Conservation (phyloP, 306 rosid species). For the Rosa rugosa region DNA sequence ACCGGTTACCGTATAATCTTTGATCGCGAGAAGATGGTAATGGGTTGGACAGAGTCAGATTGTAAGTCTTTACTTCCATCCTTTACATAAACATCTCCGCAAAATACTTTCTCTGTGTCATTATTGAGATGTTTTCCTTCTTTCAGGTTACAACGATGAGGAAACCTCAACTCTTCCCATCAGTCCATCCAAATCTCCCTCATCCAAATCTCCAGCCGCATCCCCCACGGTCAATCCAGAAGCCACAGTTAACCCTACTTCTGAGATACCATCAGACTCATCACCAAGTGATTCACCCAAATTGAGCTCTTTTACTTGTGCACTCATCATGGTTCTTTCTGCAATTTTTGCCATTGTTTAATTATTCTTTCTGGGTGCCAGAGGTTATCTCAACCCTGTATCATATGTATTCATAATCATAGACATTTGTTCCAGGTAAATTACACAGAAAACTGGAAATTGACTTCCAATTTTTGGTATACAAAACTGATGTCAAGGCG, state of each 20-base stretch:
- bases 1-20: conserved; percentile 74
- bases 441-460: conserved; percentile 24
- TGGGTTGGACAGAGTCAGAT: conserved; percentile 73
- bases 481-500: conserved; percentile 15
- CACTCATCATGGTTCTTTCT: conserved; percentile 29
- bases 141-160: conserved; percentile 54
- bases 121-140: conserved; percentile 12
- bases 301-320: conserved; percentile 34
- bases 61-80: conserved; percentile 51
- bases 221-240: conserved; percentile 55
- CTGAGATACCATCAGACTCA: conserved; percentile 16
- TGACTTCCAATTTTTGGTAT: conserved; percentile 26
- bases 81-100: conserved; percentile 8
- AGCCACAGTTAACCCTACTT: conserved; percentile 34
- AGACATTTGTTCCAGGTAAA: conserved; percentile 14
- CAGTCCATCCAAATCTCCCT: conserved; percentile 16
- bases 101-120: conserved; percentile 3
- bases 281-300: conserved; percentile 38
- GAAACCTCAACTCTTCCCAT: conserved; percentile 33
- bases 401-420: conserved; percentile 18
- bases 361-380: conserved; percentile 22
- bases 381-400: conserved; percentile 23
- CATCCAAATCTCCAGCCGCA: conserved; percentile 32
- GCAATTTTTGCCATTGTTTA: conserved; percentile 45
- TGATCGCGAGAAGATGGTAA: conserved; percentile 66